Conservation (phyloP, 441 rosid genomes). For the Caryocar brasiliense region DNA sequence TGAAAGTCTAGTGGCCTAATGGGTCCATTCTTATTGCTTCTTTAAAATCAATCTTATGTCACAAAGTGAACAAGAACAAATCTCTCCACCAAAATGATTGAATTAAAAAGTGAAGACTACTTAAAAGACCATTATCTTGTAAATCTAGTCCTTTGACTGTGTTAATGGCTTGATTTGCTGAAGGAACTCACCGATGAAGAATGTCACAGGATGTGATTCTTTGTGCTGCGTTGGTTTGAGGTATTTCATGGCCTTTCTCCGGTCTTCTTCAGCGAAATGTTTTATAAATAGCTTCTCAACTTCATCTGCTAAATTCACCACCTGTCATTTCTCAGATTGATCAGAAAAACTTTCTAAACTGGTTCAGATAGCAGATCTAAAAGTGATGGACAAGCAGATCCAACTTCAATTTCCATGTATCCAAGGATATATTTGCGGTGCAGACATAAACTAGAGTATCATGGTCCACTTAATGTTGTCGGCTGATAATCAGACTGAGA, state of each 20-base stretch:
- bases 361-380: neutral
- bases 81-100: conserved; percentile 19
- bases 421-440: conserved; percentile 2
- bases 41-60: conserved; percentile 14
- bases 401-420: conserved; percentile 7
- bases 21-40: conserved; percentile 34
- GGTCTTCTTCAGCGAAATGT: conserved; percentile 72
- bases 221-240: conserved; percentile 67
- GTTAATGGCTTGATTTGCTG: too few species aligned
- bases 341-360: conserved; percentile 16
- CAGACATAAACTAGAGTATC: conserved; percentile 16
- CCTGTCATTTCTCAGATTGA: conserved; percentile 53
- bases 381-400: conserved; percentile 31
- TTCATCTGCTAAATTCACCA: conserved; percentile 64
- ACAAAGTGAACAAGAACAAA: conserved; percentile 18
- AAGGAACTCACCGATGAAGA: conserved; percentile 70
- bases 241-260: conserved; percentile 75
- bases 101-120: neutral
- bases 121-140: neutral
- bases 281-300: conserved; percentile 75
- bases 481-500: conserved; percentile 10
- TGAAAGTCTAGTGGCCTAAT: conserved; percentile 28
- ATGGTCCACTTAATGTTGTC: conserved; percentile 33
- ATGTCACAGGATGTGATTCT: conserved; percentile 79
- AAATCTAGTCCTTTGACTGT: neutral